Conservation (phyloP, 2,329 filamentous ascomycete species). For the Hymenoscyphus infarciens region DNA sequence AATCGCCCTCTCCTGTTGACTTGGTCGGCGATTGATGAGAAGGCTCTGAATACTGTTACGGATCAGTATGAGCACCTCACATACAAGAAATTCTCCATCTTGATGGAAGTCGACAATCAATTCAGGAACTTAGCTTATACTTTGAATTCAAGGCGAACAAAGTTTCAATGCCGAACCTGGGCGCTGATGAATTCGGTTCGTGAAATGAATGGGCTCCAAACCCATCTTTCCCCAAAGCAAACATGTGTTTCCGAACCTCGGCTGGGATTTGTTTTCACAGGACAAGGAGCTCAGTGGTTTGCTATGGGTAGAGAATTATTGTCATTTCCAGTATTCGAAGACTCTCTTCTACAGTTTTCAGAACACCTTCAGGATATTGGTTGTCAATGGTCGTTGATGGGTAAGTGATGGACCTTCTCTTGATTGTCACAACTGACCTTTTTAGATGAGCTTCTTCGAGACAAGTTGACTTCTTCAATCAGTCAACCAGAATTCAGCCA, state of each 20-base stretch:
- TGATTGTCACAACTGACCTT: neutral
- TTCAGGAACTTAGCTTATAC: neutral
- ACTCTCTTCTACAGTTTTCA: neutral
- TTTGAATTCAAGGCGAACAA: neutral
- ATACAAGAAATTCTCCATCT: neutral
- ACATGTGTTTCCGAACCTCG: constrained; percentile 9
- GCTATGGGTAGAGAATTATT: constrained; percentile 21
- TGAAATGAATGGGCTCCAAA: neutral
- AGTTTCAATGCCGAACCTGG: neutral
- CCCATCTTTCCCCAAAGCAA: neutral
- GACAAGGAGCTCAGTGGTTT: constrained; percentile 26
- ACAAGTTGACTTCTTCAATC: constrained; percentile 38
- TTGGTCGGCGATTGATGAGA: neutral
- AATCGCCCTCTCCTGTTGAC: neutral
- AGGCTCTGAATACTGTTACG: neutral
- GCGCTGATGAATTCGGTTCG: neutral
- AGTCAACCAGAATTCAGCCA: constrained; percentile 36
- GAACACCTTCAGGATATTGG: neutral
- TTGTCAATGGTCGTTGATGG: constrained; percentile 5
- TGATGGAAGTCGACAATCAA: neutral
- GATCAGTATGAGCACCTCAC: neutral
- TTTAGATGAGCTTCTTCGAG: constrained; percentile 5
- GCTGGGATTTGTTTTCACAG: constrained; percentile 24
- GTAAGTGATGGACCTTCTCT: neutral
- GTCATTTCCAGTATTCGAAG: constrained; percentile 8